phyloP scores from a whole-genome alignment of 345 rosid genomes.

The Dimocarpus longan region DNA sequence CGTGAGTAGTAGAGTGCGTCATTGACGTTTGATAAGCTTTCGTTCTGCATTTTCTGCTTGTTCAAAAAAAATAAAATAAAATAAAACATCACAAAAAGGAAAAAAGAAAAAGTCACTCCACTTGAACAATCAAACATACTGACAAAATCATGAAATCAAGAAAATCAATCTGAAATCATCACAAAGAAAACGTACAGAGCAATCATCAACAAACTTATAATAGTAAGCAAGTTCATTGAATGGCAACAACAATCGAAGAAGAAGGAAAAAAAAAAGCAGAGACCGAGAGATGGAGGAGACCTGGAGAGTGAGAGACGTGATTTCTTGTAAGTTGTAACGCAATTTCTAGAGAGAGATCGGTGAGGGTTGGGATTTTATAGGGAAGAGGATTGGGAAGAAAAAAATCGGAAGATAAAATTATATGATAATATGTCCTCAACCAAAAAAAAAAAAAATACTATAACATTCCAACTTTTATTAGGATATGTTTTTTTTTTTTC shows the following conservation, averaged over 20 bases:
- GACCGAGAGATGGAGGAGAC: not conserved
- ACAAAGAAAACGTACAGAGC: too few relatives aligned
- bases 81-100: not conserved
- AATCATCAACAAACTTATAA: too few relatives aligned
- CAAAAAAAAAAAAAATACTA: too few relatives aligned
- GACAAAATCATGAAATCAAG: not conserved
- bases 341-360: slow-evolving; percentile 14
- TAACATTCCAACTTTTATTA: too few relatives aligned
- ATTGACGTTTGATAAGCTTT: slow-evolving; percentile 12
- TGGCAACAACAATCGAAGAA: not conserved
- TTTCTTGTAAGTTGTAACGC: not conserved
- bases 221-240: not conserved
- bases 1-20: slow-evolving; percentile 32
- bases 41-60: slow-evolving; percentile 33
- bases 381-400: slow-evolving; percentile 32
- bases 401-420: too few relatives aligned
- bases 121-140: not conserved
- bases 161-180: slow-evolving; percentile 9
- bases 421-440: too few relatives aligned
- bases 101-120: not conserved
- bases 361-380: slow-evolving; percentile 11
- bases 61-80: not conserved
- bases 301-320: not conserved
- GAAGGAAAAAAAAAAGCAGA: slow-evolving; percentile 1
- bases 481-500: too few relatives aligned